A percentile compares a stretch with the other conserved stretches of the same genome.
Conservation (phyloP, 345 rosid genomes). For the Litchi chinensis region DNA sequence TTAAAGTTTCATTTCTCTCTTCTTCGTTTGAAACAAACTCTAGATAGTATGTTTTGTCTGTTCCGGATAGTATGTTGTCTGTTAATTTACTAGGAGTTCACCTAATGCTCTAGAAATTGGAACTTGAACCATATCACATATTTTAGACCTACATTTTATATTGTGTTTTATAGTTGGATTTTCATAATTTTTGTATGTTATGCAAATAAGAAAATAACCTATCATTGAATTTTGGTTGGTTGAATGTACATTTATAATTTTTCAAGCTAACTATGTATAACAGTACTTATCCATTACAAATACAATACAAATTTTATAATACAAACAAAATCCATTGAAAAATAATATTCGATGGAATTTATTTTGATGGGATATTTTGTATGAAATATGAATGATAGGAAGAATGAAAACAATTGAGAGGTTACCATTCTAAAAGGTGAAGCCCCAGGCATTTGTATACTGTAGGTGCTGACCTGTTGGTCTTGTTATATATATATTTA, state of each 20-base stretch:
- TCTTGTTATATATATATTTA: no score
- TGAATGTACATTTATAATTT: neutral
- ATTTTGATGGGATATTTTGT: neutral
- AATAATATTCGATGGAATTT: neutral
- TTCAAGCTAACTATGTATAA: no score
- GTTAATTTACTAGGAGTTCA: neutral
- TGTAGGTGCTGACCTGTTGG: neutral
- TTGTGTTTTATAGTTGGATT: neutral
- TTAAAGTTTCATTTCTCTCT: neutral
- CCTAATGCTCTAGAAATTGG: neutral
- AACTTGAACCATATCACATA: neutral
- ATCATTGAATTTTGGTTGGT: neutral
- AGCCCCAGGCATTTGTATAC: conserved; percentile 48
- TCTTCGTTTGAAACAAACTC: neutral
- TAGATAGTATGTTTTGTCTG: neutral
- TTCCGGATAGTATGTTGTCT: neutral
- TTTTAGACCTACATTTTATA: neutral
- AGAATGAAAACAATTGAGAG: no score
- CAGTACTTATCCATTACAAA: no score
- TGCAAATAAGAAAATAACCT: neutral
- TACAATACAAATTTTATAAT: no score
- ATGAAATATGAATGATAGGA: no score
- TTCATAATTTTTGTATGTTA: neutral
- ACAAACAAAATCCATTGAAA: no score
- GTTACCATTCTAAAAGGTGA: conserved; percentile 42